A percentile compares a stretch with the other conserved stretches of the same genome.
These are phyloP conservation scores for Aspergillus sp. DNA, from an alignment of 2,329 filamentous ascomycete species.

Conservation along the genomic window DNA sequence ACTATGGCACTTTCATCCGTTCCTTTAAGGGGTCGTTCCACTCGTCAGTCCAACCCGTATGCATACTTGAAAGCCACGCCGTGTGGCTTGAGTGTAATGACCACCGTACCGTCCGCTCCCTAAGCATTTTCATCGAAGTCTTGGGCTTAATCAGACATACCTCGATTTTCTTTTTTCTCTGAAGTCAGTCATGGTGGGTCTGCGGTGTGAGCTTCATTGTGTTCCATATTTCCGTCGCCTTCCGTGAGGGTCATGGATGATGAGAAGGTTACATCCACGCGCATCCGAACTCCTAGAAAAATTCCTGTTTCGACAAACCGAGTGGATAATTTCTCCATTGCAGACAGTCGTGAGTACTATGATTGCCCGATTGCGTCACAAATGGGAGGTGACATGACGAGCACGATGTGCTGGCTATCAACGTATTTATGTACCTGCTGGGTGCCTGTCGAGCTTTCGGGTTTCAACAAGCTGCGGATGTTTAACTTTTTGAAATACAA, in stretches of 20 bases:
- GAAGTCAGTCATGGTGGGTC: neutral
- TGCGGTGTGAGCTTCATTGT: neutral
- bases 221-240: neutral
- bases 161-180: neutral
- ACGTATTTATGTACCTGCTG: neutral
- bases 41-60: neutral
- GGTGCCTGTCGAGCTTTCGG: neutral
- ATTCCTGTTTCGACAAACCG: neutral
- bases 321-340: neutral
- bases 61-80: neutral
- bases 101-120: neutral
- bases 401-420: neutral
- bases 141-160: neutral
- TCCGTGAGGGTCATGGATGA: neutral
- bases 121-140: neutral
- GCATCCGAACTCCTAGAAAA: neutral
- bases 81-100: neutral
- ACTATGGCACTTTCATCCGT: neutral
- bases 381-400: neutral
- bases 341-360: neutral
- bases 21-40: neutral
- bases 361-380: slow-evolving; percentile 7
- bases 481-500: neutral
- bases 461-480: neutral
- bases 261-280: slow-evolving; percentile 3